Conservation (phyloP, 495 filamentous ascomycete species). For the Wilcoxina mikolae region DNA sequence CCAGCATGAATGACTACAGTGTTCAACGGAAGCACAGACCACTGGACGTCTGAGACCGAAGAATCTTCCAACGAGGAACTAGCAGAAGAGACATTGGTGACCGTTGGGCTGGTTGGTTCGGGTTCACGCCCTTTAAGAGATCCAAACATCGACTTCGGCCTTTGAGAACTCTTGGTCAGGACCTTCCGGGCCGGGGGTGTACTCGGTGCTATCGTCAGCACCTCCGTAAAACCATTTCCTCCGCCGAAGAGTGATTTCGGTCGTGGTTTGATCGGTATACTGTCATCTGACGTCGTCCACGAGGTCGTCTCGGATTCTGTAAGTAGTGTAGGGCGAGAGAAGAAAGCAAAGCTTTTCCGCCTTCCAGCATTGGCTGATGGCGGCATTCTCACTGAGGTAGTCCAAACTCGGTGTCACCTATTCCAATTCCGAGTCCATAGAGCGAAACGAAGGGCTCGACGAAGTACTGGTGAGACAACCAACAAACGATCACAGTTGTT, state of each 20-base stretch:
- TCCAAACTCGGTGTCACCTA: too few species aligned
- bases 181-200: conserved; percentile 15
- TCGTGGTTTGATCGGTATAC: conserved; percentile 13
- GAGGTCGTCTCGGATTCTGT: conserved; percentile 13
- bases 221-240: conserved; percentile 17
- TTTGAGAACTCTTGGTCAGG: conserved; percentile 16
- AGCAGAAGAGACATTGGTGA: conserved; percentile 20
- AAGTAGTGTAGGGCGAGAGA: conserved; percentile 18
- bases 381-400: too few species aligned
- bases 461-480: too few species aligned
- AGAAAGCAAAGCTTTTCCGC: conserved; percentile 28
- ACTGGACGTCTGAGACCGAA: conserved; percentile 11
- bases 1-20: conserved; percentile 32
- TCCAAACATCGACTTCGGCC: conserved; percentile 28
- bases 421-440: too few species aligned
- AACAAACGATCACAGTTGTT: too few species aligned
- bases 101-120: conserved; percentile 11
- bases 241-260: conserved; percentile 25
- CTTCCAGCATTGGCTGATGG: too few species aligned
- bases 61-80: conserved; percentile 25
- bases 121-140: conserved; percentile 19
- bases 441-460: too few species aligned
- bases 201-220: conserved; percentile 20
- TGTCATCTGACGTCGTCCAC: conserved; percentile 16
- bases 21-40: conserved; percentile 10